Evolutionary conservation across 2,329 filamentous ascomycete species (phyloP).

Genomic region (Penicillium corylophilum): DNA sequence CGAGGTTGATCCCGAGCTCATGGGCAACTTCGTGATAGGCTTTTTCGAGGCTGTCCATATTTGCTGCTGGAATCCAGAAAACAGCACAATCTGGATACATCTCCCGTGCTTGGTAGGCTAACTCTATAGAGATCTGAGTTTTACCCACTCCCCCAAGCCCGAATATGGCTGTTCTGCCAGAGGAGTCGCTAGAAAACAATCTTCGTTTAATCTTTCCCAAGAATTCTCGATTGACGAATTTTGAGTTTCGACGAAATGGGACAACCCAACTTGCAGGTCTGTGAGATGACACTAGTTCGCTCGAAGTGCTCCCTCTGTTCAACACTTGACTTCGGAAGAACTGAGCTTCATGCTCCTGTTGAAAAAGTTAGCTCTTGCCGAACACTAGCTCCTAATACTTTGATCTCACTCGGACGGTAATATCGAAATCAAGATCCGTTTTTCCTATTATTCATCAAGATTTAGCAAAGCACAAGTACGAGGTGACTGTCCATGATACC

Average conservation of each 20-base stretch:
- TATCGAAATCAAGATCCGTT: slow-evolving; percentile 4
- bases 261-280: slow-evolving; percentile 15
- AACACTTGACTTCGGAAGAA: neutral
- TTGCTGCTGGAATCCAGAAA: slow-evolving; percentile 31
- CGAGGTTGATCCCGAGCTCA: slow-evolving; percentile 1
- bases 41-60: slow-evolving; percentile 21
- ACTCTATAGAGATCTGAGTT: slow-evolving; percentile 29
- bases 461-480: neutral
- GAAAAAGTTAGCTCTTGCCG: neutral
- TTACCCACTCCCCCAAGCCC: slow-evolving; percentile 28
- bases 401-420: neutral
- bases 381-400: neutral
- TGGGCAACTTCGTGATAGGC: slow-evolving; percentile 23
- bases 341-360: slow-evolving; percentile 1
- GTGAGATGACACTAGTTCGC: too few species aligned
- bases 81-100: slow-evolving; percentile 20
- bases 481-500: neutral
- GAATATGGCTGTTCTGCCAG: slow-evolving; percentile 8
- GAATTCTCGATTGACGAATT: slow-evolving; percentile 17
- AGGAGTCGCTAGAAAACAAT: too few species aligned
- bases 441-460: neutral
- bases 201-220: slow-evolving; percentile 8
- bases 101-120: slow-evolving; percentile 22
- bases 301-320: neutral
- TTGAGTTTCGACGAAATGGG: slow-evolving; percentile 15